These are phyloP conservation scores for Cladophialophora psammophila DNA, from an alignment of 2,329 filamentous ascomycete genomes.

Conservation along the genomic window DNA sequence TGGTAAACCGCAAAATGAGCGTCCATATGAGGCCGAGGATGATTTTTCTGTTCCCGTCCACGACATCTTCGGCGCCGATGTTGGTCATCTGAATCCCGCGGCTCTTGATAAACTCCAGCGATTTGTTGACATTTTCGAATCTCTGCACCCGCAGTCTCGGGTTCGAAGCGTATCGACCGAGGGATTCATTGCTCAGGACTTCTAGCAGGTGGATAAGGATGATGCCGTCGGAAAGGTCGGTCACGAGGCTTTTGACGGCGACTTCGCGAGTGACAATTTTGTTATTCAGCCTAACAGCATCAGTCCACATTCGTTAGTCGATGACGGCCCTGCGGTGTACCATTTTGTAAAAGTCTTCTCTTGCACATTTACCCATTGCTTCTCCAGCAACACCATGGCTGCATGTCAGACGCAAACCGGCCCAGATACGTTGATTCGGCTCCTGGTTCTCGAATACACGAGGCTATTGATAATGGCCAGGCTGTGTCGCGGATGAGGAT, in stretches of 20 bases:
- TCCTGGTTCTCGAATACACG: not conserved
- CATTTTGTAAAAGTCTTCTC: slow-evolving; percentile 99
- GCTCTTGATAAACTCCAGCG: slow-evolving; percentile 89
- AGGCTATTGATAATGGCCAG: not conserved
- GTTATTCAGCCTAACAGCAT: slow-evolving; percentile 79
- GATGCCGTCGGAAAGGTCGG: slow-evolving; percentile 91
- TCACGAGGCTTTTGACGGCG: slow-evolving; percentile 84
- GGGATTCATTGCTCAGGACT: slow-evolving; percentile 90
- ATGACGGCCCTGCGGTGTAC: slow-evolving; percentile 52
- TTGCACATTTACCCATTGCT: slow-evolving; percentile 78
- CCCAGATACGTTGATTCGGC: not conserved
- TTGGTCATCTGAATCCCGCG: slow-evolving; percentile 97
- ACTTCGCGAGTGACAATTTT: slow-evolving; percentile 82
- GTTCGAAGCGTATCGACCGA: slow-evolving; percentile 95
- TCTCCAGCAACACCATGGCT: slow-evolving; percentile 60
- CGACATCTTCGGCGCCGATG: slow-evolving; percentile 96
- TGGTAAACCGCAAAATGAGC: slow-evolving; percentile 95
- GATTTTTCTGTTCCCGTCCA: slow-evolving; percentile 97
- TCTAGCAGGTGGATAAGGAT: slow-evolving; percentile 96
- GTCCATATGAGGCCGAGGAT: slow-evolving; percentile 98
- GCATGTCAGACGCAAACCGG: slow-evolving; percentile 33
- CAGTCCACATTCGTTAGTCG: slow-evolving; percentile 15
- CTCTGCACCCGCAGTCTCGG: slow-evolving; percentile 95
- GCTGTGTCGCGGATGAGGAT: not conserved
- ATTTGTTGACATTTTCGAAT: slow-evolving; percentile 98